These are phyloP conservation scores for Colletotrichum sp. DNA, from an alignment of 2,329 filamentous ascomycete species.

Conservation along the genomic window DNA sequence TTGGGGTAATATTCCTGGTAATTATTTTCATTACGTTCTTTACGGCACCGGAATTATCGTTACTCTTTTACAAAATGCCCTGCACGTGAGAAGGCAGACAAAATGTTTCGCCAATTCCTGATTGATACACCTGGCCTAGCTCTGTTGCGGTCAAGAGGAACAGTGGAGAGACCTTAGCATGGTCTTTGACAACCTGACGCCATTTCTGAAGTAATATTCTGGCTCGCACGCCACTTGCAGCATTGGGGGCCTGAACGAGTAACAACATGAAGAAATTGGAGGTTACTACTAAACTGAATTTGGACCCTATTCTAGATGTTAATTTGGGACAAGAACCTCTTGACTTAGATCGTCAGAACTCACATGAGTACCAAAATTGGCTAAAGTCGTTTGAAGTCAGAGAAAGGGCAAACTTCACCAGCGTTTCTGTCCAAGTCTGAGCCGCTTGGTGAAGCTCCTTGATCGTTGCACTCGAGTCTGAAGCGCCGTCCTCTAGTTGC, in stretches of 20 bases:
- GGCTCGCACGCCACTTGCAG: neutral
- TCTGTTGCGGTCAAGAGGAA: neutral
- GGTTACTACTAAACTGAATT: neutral
- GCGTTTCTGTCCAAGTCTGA: neutral
- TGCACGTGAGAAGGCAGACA: neutral
- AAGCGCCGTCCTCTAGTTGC: neutral
- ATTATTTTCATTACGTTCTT: neutral
- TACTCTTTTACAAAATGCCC: neutral
- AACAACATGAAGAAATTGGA: neutral
- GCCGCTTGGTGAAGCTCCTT: neutral
- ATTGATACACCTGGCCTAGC: neutral
- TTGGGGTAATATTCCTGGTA: fast-evolving
- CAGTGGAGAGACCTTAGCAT: neutral
- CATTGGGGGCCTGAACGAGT: neutral
- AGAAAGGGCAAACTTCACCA: neutral
- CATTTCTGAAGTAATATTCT: neutral
- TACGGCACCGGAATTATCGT: neutral
- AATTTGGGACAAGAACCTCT: neutral
- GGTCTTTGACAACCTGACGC: neutral
- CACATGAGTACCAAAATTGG: neutral
- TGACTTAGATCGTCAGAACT: fast-evolving
- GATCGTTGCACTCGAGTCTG: neutral
- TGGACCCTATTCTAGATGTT: neutral
- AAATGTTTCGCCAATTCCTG: neutral
- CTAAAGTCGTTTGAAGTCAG: neutral